Percentiles rank a stretch among this genome's conserved stretches.
Conservation (phyloP, 208 protist genomes). For the Naegleria gruberi region DNA sequence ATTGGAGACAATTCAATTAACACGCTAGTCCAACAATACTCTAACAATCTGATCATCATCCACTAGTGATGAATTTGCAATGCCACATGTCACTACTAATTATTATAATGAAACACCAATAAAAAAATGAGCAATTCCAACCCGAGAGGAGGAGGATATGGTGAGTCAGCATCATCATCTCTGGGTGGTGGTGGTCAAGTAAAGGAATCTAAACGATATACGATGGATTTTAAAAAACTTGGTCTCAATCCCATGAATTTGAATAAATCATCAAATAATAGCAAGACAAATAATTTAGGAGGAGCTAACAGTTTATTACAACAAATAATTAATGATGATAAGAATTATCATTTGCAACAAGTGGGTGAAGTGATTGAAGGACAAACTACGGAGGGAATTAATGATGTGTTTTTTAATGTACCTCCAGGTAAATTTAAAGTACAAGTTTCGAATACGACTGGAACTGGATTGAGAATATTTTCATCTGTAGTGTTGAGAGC, state of each 20-base stretch:
- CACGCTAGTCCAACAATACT: too few species aligned
- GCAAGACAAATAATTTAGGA: too few species aligned
- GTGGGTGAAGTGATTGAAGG: background rate
- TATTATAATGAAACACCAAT: background rate
- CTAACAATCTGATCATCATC: too few species aligned
- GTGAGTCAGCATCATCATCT: background rate
- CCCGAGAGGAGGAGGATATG: too few species aligned
- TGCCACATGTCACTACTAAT: too few species aligned
- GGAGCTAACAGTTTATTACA: background rate
- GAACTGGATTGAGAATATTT: background rate
- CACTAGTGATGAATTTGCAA: too few species aligned
- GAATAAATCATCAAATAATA: background rate
- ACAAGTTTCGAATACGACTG: background rate
- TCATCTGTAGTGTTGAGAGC: background rate
- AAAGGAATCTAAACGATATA: background rate
- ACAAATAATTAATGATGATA: background rate
- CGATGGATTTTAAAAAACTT: background rate
- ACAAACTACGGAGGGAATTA: background rate
- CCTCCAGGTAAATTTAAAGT: background rate
- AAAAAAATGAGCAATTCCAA: too few species aligned
- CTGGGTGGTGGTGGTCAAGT: background rate
- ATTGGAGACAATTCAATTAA: too few species aligned
- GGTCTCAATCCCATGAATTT: background rate
- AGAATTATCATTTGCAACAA: background rate
- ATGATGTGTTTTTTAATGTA: background rate